These are phyloP conservation scores for Haplographium delicatum DNA, from an alignment of 495 filamentous ascomycete species.

Conservation along the genomic window DNA sequence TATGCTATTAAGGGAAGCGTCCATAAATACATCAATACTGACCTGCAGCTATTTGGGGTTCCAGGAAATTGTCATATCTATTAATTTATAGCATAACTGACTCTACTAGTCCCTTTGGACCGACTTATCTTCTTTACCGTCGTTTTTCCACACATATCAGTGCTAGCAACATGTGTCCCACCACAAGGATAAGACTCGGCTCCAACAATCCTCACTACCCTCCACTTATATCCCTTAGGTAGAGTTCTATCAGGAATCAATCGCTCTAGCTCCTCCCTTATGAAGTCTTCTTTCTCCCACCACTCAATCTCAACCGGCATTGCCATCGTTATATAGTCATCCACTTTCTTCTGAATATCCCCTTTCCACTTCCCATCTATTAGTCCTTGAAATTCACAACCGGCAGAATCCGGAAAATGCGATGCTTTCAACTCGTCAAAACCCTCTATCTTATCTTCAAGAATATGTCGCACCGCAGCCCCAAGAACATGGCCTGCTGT, in stretches of 20 bases:
- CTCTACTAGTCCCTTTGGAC: no score
- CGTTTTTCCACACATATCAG: no score
- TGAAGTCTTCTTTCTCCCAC: conserved; percentile 52
- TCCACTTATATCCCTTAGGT: no score
- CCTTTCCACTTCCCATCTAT: conserved; percentile 56
- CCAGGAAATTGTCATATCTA: no score
- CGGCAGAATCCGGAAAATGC: conserved; percentile 55
- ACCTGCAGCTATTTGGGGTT: no score
- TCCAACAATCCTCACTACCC: no score
- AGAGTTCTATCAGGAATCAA: conserved; percentile 41
- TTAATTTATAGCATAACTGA: no score
- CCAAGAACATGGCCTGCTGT: conserved; percentile 62
- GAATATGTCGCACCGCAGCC: conserved; percentile 47
- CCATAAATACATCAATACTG: no score
- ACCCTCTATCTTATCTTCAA: conserved; percentile 36
- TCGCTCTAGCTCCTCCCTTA: conserved; percentile 31
- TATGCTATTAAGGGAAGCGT: no score
- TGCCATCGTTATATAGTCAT: conserved; percentile 43
- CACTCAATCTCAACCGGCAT: conserved; percentile 55
- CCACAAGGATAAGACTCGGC: no score
- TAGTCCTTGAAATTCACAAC: conserved; percentile 52
- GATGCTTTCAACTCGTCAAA: conserved; percentile 59
- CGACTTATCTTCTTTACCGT: no score
- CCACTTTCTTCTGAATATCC: conserved; percentile 46
- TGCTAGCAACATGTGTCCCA: no score